Base-by-base conservation (phyloP, 805 yeast genomes). In the Yueomyces sinensis region DNA sequence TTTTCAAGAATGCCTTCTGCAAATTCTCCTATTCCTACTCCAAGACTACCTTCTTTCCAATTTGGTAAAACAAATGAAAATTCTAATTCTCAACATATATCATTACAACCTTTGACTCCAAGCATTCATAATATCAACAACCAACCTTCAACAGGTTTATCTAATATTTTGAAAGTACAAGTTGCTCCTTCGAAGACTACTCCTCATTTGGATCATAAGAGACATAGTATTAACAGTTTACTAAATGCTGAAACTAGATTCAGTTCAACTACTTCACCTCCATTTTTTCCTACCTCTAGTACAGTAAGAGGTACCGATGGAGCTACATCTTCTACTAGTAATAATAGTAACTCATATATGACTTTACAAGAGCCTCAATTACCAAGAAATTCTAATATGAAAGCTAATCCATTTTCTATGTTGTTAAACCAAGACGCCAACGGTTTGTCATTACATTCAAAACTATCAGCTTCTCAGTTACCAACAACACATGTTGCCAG, bases 21-120 rank as follows among this genome's bases (percentile, higher is more conserved):
- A 3, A 32, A 32, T 9, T 41, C 44, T 13, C 43, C 53, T 2
- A 35, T 54, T 25, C 61, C 59, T 2, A 54, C 56, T 13, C 61
- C 58, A 15, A 44, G 54, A 13, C 32, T 51, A 30, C 59, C 61
- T 1, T 51, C 58, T 4, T 53, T 56, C 23, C 53, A 52, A 19
- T 36, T 54, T 3, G 33, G 33, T 3, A 36, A 31, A 18, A 27
- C 22, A 4, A 13, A 32, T 4, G 7, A 17, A 11, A n/a, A 25
- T 11, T 9, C 13, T 33, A 25, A 17, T 34, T 29, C 31, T 11
- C 28, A 25, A 25, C 13, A 7, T 6, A 5, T 13, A 11, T 6
- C 15, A 6, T 5, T n/a, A 25, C 28, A 9, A 25, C 13, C 13
- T 25, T n/a, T 13, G 13, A 9, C 28, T 25, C 28, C 28, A 5